Base-by-base conservation (phyloP, 352 stramenopile genomes). In the Pythium phragmitis region DNA sequence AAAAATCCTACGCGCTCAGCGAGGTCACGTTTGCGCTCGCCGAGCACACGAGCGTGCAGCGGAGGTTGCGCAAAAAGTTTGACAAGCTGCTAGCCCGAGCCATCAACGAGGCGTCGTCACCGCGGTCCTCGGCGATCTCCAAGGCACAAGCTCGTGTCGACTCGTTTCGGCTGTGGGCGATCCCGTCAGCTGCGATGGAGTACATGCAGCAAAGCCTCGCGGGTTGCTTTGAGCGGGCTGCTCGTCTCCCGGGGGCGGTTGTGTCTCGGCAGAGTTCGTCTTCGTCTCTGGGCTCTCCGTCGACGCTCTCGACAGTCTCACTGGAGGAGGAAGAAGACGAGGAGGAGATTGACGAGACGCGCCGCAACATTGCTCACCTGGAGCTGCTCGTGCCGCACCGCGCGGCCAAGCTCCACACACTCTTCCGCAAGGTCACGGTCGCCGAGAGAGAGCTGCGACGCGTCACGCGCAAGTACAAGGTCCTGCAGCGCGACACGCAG, bases 341-440 rank as follows among this genome's bases (percentile, higher is more conserved):
- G 55, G 73, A 77, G 23, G 72, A 55, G 7, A 11, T 80, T 4
- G 77, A 91, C 23, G 69, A 72, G 14, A 66, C 43, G 9, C 41
- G 70, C 37, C 70, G 61, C 6, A 90, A 85, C 21, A 65, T 92
- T 12, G 70, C 70, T 23, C 75, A 90, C 41, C 66, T 92, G 16
- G 80, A 91, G n/a, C 58, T 87, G 5, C 65, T 92, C 13, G 84
- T 92, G 51, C 84, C 84, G 6, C 65, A 72, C 7, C 65, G 87
- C 49, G 73, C 80, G 16, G 60, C 76, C 0, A 72, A 88, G 21
- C 59, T 92, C 36, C 71, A 77, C 11, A 45, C 72, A 14, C 51
- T 90, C 12, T 76, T 85, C 53, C 75, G 71, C 8, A 82, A 84
- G 36, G 57, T 88, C 37, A 72, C 66, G 13, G 68, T 74, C 37